Evolutionary conservation across 1,139 yeast species (phyloP).

Genomic region (Lodderomyces metapsilosis): DNA sequence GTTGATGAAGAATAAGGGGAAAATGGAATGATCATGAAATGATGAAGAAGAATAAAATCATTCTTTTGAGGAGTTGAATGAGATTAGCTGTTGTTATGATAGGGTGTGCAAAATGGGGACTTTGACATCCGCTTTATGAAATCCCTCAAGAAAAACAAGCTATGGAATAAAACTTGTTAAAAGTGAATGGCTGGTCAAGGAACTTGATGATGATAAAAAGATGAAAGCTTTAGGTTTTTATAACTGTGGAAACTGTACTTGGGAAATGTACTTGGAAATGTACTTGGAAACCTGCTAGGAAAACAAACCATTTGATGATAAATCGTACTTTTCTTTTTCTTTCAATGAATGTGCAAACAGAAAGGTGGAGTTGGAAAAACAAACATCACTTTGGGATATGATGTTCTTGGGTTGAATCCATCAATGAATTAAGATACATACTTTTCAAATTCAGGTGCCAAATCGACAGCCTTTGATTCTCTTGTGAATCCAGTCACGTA

Average conservation of each 20-base stretch:
- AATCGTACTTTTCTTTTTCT: neutral
- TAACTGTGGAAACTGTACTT: no score
- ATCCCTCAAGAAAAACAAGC: neutral
- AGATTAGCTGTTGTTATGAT: neutral
- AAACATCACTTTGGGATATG: neutral
- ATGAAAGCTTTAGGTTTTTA: no score
- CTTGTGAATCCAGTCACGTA: conserved; percentile 63
- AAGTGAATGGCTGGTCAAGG: no score
- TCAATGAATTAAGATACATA: conserved; percentile 34
- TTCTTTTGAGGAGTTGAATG: neutral
- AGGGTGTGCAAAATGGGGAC: neutral
- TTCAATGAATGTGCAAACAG: neutral
- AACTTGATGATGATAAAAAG: no score
- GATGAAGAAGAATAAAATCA: neutral
- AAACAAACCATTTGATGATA: neutral
- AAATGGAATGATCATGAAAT: conserved; percentile 1
- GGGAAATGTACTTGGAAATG: no score
- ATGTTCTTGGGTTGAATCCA: neutral
- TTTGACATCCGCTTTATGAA: neutral
- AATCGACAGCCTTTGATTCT: conserved; percentile 61
- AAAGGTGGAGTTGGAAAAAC: neutral
- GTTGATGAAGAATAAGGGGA: neutral
- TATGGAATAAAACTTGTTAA: no score
- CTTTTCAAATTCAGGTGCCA: conserved; percentile 71
- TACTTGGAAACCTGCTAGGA: conserved; percentile 2